Evolutionary conservation across 768 basidiomycete species (phyloP).

Genomic region (Inosperma sp.): DNA sequence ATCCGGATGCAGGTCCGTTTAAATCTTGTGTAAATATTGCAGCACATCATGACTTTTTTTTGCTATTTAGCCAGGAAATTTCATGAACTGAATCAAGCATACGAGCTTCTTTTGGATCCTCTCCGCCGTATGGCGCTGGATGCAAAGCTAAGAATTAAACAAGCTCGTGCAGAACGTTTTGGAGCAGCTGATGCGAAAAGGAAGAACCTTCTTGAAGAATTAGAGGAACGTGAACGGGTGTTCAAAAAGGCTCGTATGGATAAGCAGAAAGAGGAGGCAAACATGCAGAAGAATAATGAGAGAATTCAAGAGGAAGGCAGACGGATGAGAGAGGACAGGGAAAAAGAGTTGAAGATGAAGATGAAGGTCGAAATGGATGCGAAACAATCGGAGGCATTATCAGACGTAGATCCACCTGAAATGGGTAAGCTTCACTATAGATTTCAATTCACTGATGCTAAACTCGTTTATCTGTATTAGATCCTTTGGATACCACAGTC

Average conservation of each 20-base stretch:
- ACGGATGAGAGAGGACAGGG: conserved; percentile 60
- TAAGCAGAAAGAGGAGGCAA: conserved; percentile 54
- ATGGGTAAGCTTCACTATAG: conserved; percentile 44
- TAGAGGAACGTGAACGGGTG: conserved; percentile 72
- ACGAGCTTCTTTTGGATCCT: conserved; percentile 78
- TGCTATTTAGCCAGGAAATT: conserved; percentile 59
- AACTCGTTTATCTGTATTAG: too few relatives aligned
- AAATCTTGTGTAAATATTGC: background rate
- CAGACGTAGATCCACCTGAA: conserved; percentile 47
- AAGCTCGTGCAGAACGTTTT: conserved; percentile 66
- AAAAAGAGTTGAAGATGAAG: conserved; percentile 44
- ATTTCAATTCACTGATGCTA: too few relatives aligned
- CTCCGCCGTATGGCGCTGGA: conserved; percentile 73
- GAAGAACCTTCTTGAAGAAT: conserved; percentile 68
- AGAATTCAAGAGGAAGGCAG: conserved; percentile 73
- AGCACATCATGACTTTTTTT: background rate
- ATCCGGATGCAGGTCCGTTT: conserved; percentile 66
- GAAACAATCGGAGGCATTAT: conserved; percentile 26
- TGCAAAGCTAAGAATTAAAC: conserved; percentile 67
- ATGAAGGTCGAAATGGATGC: conserved; percentile 32
- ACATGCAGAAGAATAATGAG: conserved; percentile 58
- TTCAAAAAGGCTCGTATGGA: conserved; percentile 68
- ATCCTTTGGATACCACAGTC: conserved; percentile 68
- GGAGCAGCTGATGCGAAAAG: conserved; percentile 67
- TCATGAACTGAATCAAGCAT: conserved; percentile 78